These are phyloP conservation scores for Colletotrichum salicis DNA, from an alignment of 2,329 filamentous ascomycete genomes.

Conservation along the genomic window DNA sequence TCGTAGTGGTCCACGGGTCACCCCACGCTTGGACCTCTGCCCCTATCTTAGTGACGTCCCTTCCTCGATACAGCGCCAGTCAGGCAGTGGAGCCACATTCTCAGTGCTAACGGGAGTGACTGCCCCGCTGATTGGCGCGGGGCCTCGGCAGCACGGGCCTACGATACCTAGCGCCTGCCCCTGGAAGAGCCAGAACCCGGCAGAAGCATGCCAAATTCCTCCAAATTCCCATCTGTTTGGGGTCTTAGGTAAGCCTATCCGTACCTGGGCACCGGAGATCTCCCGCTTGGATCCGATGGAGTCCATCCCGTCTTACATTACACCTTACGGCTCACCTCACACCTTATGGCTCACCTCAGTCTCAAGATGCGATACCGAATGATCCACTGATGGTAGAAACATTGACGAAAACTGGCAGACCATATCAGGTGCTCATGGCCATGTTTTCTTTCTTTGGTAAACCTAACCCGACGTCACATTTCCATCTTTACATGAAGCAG, in stretches of 20 bases:
- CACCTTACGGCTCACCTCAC: neutral
- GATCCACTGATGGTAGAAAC: neutral
- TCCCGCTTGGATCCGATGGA: neutral
- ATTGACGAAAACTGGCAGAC: neutral
- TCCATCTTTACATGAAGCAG: neutral
- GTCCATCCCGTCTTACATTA: neutral
- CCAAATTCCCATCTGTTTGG: too few species aligned
- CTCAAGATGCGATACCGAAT: slow-evolving; percentile 1
- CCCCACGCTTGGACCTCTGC: slow-evolving; percentile 20
- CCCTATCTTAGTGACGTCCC: slow-evolving; percentile 31
- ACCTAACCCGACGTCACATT: neutral
- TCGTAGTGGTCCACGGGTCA: too few species aligned
- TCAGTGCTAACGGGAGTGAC: neutral
- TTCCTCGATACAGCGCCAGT: neutral
- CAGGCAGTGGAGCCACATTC: neutral
- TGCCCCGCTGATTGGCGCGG: slow-evolving; percentile 31
- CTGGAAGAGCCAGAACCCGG: neutral
- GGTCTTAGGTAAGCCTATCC: too few species aligned
- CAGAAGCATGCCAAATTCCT: slow-evolving; percentile 2
- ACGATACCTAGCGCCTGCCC: neutral
- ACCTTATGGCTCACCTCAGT: neutral
- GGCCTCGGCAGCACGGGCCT: slow-evolving; percentile 33
- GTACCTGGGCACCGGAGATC: neutral
- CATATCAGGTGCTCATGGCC: neutral
- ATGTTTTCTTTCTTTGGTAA: neutral